Base-by-base conservation (phyloP, 768 basidiomycete genomes). In the Tricholoma flavovirens region DNA sequence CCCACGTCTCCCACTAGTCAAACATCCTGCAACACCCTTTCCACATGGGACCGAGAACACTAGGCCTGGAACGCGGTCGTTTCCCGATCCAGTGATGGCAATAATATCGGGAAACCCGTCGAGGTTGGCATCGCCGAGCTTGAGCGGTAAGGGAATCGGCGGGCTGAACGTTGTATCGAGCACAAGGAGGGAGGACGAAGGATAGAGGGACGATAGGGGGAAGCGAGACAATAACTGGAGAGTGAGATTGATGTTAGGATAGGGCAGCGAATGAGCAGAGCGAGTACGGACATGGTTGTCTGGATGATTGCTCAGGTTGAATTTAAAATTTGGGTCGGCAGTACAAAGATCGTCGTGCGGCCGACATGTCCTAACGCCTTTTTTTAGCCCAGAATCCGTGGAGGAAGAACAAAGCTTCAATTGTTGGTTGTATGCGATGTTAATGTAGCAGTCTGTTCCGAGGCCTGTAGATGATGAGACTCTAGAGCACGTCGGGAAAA, bases 41-140 rank as follows among this genome's bases (percentile, higher is more conserved):
- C 63, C 67, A 59, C 90, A 93, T 1, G 83, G 82, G 8, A 81
- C 77, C 4, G 87, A 90, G 59, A 80, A 77, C 4, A 88, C 64
- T 21, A 93, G 69, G 53, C 80, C 78, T 0, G 88, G 88, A 5
- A 77, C 81, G 17, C 75, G 78, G 51, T 74, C 73, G 26, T 61
- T 61, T 40, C 77, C 72, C 19, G 70, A 64, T 5, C 79, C 80
- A 12, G 79, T 60, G 69, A 82, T 83, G 8, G 83, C 63, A 6
- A 97, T 72, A 7, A 98, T 64, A 63, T 98, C 97, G 0, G 96
- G 94, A 71, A 89, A 98, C 2, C 97, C 97, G 66, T 98, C 95
- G 17, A 96, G 77, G 68, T 98, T 89, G 51, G 82, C 87, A 71
- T 99, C 97, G 30, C 94, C 97, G 0, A 94, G 72, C 58, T 86